Percentiles rank a stretch among this genome's conserved stretches.
Conservation (phyloP, 2,329 filamentous ascomycete species). For the Fusarium sp. region DNA sequence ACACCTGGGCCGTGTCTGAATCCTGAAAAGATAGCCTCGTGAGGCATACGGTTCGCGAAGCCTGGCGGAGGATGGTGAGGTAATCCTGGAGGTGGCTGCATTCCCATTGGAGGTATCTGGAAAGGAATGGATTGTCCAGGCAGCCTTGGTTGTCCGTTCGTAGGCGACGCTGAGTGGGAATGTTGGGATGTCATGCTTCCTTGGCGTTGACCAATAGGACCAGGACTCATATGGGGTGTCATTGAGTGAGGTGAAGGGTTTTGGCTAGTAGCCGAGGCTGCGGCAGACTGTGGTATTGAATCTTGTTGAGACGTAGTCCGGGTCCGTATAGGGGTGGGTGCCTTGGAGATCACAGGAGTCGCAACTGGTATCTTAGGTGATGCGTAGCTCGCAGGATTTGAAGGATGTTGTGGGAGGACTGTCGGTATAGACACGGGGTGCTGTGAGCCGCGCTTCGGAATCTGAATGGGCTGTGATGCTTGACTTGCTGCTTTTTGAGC, state of each 20-base stretch:
- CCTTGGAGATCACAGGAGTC: constrained; percentile 86
- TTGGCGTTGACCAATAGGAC: constrained; percentile 76
- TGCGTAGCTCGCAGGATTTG: constrained; percentile 71
- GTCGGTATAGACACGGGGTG: constrained; percentile 62
- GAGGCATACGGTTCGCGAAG: constrained; percentile 73
- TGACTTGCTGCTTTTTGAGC: constrained; percentile 58
- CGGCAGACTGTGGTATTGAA: constrained; percentile 72
- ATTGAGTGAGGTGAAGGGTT: constrained; percentile 72
- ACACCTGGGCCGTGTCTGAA: constrained; percentile 64
- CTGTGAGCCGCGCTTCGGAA: constrained; percentile 58
- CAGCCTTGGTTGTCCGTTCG: constrained; percentile 57
- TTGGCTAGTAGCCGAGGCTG: constrained; percentile 65
- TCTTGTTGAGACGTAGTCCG: constrained; percentile 86
- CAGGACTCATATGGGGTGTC: constrained; percentile 77
- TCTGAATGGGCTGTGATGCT: constrained; percentile 53
- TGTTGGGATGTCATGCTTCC: constrained; percentile 64
- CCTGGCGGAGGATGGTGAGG: constrained; percentile 60
- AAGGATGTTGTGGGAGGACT: constrained; percentile 72
- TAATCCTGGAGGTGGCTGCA: constrained; percentile 63
- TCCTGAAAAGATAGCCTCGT: constrained; percentile 64
- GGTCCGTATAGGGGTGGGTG: constrained; percentile 82
- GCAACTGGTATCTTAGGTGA: constrained; percentile 86
- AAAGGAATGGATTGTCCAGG: constrained; percentile 63
- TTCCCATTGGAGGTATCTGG: constrained; percentile 68
- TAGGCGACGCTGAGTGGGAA: constrained; percentile 70